Base-by-base conservation (phyloP, 176 grass and related monocot genomes). In the Neostapfia colusana region DNA sequence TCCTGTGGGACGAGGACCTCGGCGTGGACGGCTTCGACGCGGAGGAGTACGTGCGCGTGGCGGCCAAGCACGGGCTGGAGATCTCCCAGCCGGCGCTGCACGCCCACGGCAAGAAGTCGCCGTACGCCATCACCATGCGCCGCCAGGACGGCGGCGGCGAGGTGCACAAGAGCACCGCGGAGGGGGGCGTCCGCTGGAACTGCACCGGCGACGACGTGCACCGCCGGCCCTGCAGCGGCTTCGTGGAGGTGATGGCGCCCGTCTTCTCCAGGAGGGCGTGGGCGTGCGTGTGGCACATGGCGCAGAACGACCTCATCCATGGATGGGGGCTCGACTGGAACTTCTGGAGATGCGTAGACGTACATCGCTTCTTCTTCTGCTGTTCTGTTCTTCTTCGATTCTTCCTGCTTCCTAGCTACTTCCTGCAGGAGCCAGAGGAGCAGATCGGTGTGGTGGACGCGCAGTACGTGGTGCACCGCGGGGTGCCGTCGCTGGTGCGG, bases 1-100 rank as follows among this genome's bases (percentile, higher is more conserved):
- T 89, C 58, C 9, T 89, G 3, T 89, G 87, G 87, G 87, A 89
- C 11, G 82, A 89, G 36, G 87, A 82, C 10, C 65, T 89, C 0
- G 77, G 76, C 0, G 77, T 81, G 0, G 56, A 89, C 3, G 50
- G 23, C 18, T 89, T 89, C 66, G 20, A n/a, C 5, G 76, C 73
- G 0, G 67, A 69, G 7, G 53, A 69, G 66, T 89, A 85, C 18
- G 0, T 89, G 4, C 38, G 61, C 18, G 28, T 82, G 0, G 73
- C 17, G 2, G 72, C 1, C 31, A 75, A 62, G 39, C 64, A 88
- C 12, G 64, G 70, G 3, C 55, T 88, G 2, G 70, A 65, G 44
- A 88, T 88, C 36, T 84, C 86, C 12, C 86, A 88, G 54, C 86
- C 86, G 0, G 86, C 36, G 0, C 28, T 88, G 14, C 81, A 88